Evolutionary conservation across 768 basidiomycete genomes (phyloP), one percentile per base, ranked within the genome.

Genomic region (Leccinum ochraceum): DNA sequence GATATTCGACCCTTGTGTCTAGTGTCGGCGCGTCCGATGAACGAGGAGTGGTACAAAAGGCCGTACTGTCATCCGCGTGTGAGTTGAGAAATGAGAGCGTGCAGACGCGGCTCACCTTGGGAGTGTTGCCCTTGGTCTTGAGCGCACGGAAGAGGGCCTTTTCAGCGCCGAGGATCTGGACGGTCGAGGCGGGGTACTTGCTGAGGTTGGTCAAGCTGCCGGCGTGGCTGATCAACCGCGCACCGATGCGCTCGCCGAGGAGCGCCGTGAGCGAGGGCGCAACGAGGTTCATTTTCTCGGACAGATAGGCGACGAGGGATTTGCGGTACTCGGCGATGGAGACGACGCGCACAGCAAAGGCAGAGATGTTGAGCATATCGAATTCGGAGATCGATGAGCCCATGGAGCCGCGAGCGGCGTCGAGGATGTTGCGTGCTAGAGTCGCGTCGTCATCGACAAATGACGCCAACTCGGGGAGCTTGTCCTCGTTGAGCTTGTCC

Each of bases 121-220:
- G 95, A 0, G 96, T 99, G 75, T 98, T 98, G 16, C 96, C 96
- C 77, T 98, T 98, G 34, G 96, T 98, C 81, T 98, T 98, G 70
- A 98, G 80, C 0, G 96, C 96, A 57, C 96, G 81, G 85, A 98
- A 98, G 28, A 98, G 82, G 2, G 96, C 96, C 76, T 98, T 98
- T 80, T 98, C 96, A 24, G 96, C 96, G 67, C 96, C 96, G 46
- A 98, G 81, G 66, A 98, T 98, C 77, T 98, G 96, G 46, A 98
- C 96, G 14, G 96, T 98, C 70, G 92, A 94, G 1, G 96, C 96
- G 34, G 96, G 96, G 78, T 98, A 98, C 79, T 98, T 98, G 83
- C 91, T 92, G 59, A 98, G 77, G 76, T 98, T 98, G 62, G 95
- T 97, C 74, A 98, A 81, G 68, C 93, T 95, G 26, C 96, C 96